A percentile compares a stretch with the other conserved stretches of the same genome.
Conservation (phyloP, 352 stramenopile species). For the Pythium pectinolyticum region DNA sequence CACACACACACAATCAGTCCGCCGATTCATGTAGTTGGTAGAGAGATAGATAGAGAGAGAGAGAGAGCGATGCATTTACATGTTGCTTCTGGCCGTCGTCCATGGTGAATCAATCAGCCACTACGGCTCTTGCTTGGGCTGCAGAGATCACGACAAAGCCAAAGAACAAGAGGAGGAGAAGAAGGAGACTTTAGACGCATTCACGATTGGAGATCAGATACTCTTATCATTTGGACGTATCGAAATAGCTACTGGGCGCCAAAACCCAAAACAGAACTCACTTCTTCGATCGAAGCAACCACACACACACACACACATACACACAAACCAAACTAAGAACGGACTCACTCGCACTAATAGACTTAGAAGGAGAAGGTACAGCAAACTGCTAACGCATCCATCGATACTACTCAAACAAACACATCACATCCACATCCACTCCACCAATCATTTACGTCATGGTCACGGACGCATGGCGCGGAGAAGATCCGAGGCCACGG, state of each 20-base stretch:
- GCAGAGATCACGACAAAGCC: too few species aligned
- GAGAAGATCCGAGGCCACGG: slow-evolving; percentile 55
- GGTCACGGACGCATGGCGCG: slow-evolving; percentile 8
- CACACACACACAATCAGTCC: background rate
- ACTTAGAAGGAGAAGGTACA: too few species aligned
- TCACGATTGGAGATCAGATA: background rate
- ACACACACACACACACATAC: slow-evolving; percentile 12
- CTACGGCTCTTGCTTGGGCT: too few species aligned
- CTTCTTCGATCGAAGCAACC: slow-evolving; percentile 5
- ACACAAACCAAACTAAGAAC: slow-evolving; percentile 4
- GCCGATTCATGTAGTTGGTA: background rate
- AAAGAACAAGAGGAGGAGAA: too few species aligned
- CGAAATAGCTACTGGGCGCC: background rate
- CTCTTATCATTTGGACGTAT: background rate
- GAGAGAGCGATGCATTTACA: slow-evolving; percentile 22
- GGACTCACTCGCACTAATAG: too few species aligned
- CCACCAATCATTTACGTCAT: background rate
- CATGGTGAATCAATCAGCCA: slow-evolving; percentile 30
- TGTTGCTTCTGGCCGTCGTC: slow-evolving; percentile 61
- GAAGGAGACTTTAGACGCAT: too few species aligned
- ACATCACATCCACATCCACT: background rate
- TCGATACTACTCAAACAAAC: slow-evolving; percentile 17
- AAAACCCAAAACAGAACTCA: background rate
- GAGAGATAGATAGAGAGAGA: background rate
- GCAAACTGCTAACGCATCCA: too few species aligned